These are phyloP conservation scores for Neurospora sp. DNA, from an alignment of 495 filamentous ascomycete species.

Conservation along the genomic window DNA sequence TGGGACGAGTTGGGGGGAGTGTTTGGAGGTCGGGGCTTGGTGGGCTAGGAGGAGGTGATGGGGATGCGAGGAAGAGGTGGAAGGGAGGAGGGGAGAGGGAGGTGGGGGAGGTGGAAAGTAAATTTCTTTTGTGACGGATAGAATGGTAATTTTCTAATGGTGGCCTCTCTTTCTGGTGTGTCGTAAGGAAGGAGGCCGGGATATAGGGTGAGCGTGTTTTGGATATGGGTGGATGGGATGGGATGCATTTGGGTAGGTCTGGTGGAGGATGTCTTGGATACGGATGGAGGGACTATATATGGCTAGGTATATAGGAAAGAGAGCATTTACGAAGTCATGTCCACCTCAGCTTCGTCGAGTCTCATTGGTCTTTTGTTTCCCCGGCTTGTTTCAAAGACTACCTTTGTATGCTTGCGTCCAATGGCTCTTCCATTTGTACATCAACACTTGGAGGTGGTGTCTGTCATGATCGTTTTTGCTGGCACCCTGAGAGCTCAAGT, in stretches of 20 bases:
- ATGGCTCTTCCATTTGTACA: too few relatives aligned
- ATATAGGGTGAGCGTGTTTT: background rate
- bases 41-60: slow-evolving; percentile 72
- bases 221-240: background rate
- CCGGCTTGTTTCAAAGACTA: too few relatives aligned
- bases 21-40: slow-evolving; percentile 90
- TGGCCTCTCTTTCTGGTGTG: background rate
- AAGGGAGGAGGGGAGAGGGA: background rate
- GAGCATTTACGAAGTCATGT: too few relatives aligned
- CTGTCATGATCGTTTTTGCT: too few relatives aligned
- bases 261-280: background rate
- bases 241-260: background rate
- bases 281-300: background rate
- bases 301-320: background rate
- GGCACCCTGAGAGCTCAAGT: too few relatives aligned
- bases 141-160: background rate
- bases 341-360: too few relatives aligned
- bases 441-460: too few relatives aligned
- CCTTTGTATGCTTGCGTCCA: too few relatives aligned
- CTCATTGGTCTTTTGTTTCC: too few relatives aligned
- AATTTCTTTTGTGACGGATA: background rate
- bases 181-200: background rate
- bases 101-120: background rate
- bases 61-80: too few relatives aligned
- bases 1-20: slow-evolving; percentile 75